Percentiles rank a stretch among this genome's conserved stretches.
phyloP scores from a whole-genome alignment of 2,329 filamentous ascomycete genomes.

The Fonsecaea pugnacius region DNA sequence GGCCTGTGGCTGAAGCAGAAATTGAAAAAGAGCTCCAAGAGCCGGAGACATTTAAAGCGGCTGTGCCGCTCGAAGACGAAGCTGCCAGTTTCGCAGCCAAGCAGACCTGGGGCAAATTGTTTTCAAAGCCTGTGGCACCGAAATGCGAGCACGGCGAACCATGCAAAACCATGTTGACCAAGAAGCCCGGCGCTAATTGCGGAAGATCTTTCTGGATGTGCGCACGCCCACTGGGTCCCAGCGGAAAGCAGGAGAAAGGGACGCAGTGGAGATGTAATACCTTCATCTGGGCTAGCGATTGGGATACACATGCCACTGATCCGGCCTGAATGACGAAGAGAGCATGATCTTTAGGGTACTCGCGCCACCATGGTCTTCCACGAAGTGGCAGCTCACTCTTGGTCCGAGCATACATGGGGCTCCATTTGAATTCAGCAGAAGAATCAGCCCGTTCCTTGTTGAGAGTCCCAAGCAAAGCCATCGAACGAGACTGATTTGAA shows the following conservation, averaged over 20 bases:
- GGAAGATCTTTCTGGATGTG: slow-evolving; percentile 71
- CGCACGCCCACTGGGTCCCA: slow-evolving; percentile 78
- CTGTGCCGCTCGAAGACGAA: slow-evolving; percentile 39
- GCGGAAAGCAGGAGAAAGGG: slow-evolving; percentile 79
- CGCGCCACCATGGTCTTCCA: neutral
- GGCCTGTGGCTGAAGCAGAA: slow-evolving; percentile 14
- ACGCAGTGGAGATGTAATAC: slow-evolving; percentile 87
- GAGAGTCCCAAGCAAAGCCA: neutral
- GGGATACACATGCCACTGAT: slow-evolving; percentile 49
- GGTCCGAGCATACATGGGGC: neutral
- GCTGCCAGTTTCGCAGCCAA: slow-evolving; percentile 71
- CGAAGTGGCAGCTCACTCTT: neutral
- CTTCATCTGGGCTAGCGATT: slow-evolving; percentile 73
- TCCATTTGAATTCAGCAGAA: neutral
- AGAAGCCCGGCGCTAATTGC: slow-evolving; percentile 84
- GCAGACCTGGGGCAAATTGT: slow-evolving; percentile 83
- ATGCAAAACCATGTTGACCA: slow-evolving; percentile 81
- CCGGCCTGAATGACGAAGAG: slow-evolving; percentile 8
- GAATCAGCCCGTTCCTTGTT: neutral
- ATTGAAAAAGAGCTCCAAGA: neutral
- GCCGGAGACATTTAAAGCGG: slow-evolving; percentile 4
- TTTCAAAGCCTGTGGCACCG: slow-evolving; percentile 74
- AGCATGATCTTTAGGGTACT: neutral
- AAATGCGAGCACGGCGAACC: slow-evolving; percentile 87
- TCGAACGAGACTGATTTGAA: neutral